Evolutionary conservation across 2,329 filamentous ascomycete genomes (phyloP).

Genomic region (Trematosphaeria pertusa): DNA sequence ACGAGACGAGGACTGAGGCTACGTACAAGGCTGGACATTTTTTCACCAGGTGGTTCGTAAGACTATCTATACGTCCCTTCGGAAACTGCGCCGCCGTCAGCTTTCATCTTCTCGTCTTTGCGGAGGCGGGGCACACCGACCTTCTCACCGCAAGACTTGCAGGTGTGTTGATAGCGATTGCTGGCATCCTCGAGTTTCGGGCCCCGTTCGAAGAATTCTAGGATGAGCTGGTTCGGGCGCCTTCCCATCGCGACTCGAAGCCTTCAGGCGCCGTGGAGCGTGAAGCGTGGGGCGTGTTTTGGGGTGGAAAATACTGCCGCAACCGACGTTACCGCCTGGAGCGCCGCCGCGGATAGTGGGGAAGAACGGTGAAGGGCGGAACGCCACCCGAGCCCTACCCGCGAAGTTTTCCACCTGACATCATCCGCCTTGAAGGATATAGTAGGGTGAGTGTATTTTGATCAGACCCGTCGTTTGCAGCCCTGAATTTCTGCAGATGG

Average conservation of each 20-base stretch:
- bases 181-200: conserved; percentile 86
- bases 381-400: no score
- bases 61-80: conserved; percentile 84
- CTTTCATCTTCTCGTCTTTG: conserved; percentile 20
- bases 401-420: no score
- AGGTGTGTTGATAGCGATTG: conserved; percentile 91
- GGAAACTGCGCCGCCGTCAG: conserved; percentile 64
- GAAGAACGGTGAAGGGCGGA: no score
- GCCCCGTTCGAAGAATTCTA: conserved; percentile 87
- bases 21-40: conserved; percentile 85
- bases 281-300: background rate
- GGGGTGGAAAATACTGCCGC: conserved; percentile 5
- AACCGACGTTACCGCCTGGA: background rate
- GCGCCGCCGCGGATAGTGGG: no score
- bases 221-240: conserved; percentile 82
- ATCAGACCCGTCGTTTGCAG: no score
- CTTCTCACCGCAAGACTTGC: conserved; percentile 84
- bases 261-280: no score
- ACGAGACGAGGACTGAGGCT: no score
- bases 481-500: no score
- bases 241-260: conserved; percentile 80
- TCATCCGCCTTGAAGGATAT: no score
- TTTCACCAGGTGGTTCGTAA: conserved; percentile 82
- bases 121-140: conserved; percentile 31
- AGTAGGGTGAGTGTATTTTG: no score